Conservation (phyloP, 257 asterid genomes). For the Voacanga thouarsii region DNA sequence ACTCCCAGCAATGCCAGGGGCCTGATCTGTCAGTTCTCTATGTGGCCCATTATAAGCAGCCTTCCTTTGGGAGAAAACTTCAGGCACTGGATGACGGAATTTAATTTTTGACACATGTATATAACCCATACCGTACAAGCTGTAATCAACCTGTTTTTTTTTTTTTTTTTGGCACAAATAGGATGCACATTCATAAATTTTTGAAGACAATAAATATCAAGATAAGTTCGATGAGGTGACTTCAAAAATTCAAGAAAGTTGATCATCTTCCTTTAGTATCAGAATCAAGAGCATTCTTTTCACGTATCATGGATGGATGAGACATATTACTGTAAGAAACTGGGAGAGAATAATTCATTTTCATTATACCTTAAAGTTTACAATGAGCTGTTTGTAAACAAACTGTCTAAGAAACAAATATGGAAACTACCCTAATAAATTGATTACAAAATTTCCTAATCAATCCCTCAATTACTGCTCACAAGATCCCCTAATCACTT, state of each 20-base stretch:
- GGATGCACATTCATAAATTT: not conserved
- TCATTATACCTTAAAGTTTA: too few species aligned
- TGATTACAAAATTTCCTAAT: too few species aligned
- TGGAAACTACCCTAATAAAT: too few species aligned
- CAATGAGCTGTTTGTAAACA: too few species aligned
- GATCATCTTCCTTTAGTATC: not conserved
- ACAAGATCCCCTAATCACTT: too few species aligned
- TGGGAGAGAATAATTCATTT: too few species aligned
- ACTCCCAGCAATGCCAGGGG: conserved; percentile 32
- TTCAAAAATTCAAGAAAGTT: not conserved
- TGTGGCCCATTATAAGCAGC: conserved; percentile 28
- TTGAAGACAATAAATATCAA: not conserved
- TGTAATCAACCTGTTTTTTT: conserved; percentile 73
- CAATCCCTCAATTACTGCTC: too few species aligned
- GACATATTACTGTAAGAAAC: too few species aligned
- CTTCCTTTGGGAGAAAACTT: conserved; percentile 41
- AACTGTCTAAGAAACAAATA: too few species aligned
- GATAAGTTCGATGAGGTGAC: not conserved
- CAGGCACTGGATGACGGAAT: conserved; percentile 88
- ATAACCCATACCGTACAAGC: conserved; percentile 94
- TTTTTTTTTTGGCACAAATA: conserved; percentile 19
- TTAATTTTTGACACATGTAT: conserved; percentile 73
- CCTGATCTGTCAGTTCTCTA: conserved; percentile 26
- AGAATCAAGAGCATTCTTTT: not conserved
- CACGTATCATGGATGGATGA: not conserved